These are phyloP conservation scores for Microdochium paspali DNA, from an alignment of 2,329 filamentous ascomycete species.

Conservation along the genomic window DNA sequence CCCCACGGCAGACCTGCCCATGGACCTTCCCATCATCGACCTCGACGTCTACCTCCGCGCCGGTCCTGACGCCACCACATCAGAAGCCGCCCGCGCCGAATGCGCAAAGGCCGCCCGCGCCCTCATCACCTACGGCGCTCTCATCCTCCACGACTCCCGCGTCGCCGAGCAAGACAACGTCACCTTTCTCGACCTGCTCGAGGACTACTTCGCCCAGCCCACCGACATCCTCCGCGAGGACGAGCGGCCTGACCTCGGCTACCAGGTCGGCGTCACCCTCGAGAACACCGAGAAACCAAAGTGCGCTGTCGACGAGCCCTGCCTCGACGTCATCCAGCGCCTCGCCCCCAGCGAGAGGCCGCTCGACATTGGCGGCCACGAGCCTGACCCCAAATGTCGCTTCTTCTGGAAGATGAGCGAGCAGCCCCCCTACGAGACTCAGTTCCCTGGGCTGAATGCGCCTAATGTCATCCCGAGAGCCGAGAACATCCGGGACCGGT, in stretches of 20 bases:
- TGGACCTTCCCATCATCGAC: conserved; percentile 52
- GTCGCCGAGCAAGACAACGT: conserved; percentile 46
- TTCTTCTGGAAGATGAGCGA: conserved; percentile 56
- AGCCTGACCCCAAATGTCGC: conserved; percentile 51
- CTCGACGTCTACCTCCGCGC: conserved; percentile 45
- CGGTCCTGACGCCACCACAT: conserved; percentile 27
- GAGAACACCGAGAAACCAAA: conserved; percentile 56
- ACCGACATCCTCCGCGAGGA: conserved; percentile 33
- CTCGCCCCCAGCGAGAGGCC: conserved; percentile 45
- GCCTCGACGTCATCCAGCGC: conserved; percentile 44
- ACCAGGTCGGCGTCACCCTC: conserved; percentile 53
- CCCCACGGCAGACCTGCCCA: conserved; percentile 15
- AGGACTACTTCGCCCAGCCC: conserved; percentile 55
- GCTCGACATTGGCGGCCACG: conserved; percentile 45
- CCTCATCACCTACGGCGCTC: conserved; percentile 49
- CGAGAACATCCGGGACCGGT: conserved; percentile 36
- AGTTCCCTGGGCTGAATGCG: conserved; percentile 46
- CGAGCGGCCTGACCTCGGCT: conserved; percentile 47
- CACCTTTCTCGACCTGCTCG: conserved; percentile 50
- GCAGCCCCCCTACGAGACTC: conserved; percentile 40
- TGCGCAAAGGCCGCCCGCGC: conserved; percentile 44
- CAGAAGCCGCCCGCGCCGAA: conserved; percentile 36
- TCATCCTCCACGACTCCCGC: conserved; percentile 50
- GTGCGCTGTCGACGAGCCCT: conserved; percentile 53
- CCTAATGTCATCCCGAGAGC: conserved; percentile 44